Base-by-base conservation (phyloP, 1,284 basidiomycete genomes). In the Cryptococcus depauperatus region DNA sequence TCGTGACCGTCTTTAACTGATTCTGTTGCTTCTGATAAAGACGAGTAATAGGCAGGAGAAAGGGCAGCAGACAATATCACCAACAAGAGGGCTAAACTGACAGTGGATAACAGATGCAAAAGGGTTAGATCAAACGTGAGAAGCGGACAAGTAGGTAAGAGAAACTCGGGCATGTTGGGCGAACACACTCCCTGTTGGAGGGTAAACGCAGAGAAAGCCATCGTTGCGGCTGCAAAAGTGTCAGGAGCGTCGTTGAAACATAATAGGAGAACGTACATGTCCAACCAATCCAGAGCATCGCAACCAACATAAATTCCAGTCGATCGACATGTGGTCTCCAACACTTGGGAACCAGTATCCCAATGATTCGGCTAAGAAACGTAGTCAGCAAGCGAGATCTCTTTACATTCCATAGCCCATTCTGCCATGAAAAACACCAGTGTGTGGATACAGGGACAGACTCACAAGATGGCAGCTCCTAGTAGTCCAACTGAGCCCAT, bases 241-340 rank as follows among this genome's bases (percentile, higher is more conserved):
- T 14, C n/a, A 23, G 7, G 16, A 22, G 19, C 3, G 33, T 18
- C 19, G n/a, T 8, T 21, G 14, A 9, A 10, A 29, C 18, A 14
- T 21, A 16, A 19, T 22, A 21, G 3, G 8, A 6, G 25, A 27
- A 33, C 13, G 14, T 26, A 64, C 64, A 66, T 1, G 61, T 64
- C 64, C 64, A 66, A 22, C 53, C 48, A 28, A 66, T 61, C 62
- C 64, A 66, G 7, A 66, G 42, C 54, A 62, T 54, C 7, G 60
- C 33, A 3, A 61, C 45, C 41, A 61, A 46, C 9, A 50, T 53
- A 48, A 66, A 66, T 37, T 64, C 64, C 11, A 61, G 4, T 16
- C 64, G 48, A 38, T 64, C 62, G 38, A 61, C 26, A 43, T 62
- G 61, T 18, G 57, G 25, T 29, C 59, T 29, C 61, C 63, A 66